Evolutionary conservation across 2,329 filamentous ascomycete genomes (phyloP), one percentile per base, ranked within the genome.

Genomic region (Bipolaris sorokiniana): DNA sequence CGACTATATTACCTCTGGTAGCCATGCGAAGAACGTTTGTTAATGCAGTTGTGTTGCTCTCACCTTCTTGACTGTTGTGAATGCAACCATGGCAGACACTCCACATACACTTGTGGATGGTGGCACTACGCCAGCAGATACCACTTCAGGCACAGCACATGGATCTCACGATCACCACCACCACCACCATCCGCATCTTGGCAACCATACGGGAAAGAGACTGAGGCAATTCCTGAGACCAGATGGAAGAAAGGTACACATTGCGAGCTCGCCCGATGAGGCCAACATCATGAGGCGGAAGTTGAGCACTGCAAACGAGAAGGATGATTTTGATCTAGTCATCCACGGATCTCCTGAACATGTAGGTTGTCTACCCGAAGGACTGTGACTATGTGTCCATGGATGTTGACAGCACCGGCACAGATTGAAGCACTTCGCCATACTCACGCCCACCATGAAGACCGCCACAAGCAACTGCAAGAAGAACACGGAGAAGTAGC

Each of bases 241-340:
- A 0, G 77, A 83, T 67, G 86, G 86, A 23, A 80, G 79, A 52
- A 80, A 81, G 61, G 78, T 88, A 5, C 81, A 88, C 52, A 82
- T 87, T 49, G 83, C 83, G 6, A 73, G 81, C 3, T 79, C 77
- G 1, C 86, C 86, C 1, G 82, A 86, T 64, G 84, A 88, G 61
- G 79, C 80, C 3, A 77, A 79, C n/a, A 66, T 68, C 1, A 70
- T 87, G 26, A 77, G 79, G 5, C 76, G 76, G 42, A 79, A 80
- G 33, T 78, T 86, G 38, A 61, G 58, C 52, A 67, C 70, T 3
- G 63, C 64, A 16, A 69, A 71, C 10, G 70, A 74, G 62, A 69
- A 68, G 62, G 71, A 67, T 52, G 78, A 82, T 48, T 83, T 86
- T 51, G 83, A 87, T 62, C 72, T 88, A 10, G 82, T 86, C n/a